Percentiles rank a stretch among this genome's conserved stretches.
Evolutionary conservation across 352 stramenopile species (phyloP).

Genomic region (Pythium coloratum): DNA sequence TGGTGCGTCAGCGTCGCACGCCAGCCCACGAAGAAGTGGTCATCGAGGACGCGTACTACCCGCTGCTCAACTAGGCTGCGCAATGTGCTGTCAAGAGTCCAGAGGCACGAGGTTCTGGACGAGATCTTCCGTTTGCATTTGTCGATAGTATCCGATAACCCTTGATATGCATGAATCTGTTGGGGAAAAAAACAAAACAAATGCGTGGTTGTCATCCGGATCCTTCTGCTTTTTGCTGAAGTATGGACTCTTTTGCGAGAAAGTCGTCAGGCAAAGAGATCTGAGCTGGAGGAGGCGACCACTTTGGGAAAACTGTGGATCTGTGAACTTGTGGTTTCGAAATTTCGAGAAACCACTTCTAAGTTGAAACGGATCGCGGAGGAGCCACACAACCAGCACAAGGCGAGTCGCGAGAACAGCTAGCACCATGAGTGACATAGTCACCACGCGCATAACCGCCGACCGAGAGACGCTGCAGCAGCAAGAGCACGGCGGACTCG

Average conservation of each 20-base stretch:
- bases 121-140: too few relatives aligned
- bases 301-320: too few relatives aligned
- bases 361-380: not conserved
- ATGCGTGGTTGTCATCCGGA: too few relatives aligned
- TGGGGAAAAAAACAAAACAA: too few relatives aligned
- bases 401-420: not conserved
- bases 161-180: too few relatives aligned
- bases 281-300: too few relatives aligned
- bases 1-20: constrained; percentile 40
- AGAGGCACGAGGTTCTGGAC: too few relatives aligned
- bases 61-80: constrained; percentile 45
- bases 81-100: not conserved
- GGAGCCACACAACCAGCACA: not conserved
- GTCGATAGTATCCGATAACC: too few relatives aligned
- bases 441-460: constrained; percentile 25
- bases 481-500: constrained; percentile 44
- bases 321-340: not conserved
- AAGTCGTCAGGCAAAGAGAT: too few relatives aligned
- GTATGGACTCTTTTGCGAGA: too few relatives aligned
- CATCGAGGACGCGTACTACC: constrained; percentile 61
- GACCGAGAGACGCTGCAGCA: constrained; percentile 17
- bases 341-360: not conserved
- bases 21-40: constrained; percentile 18
- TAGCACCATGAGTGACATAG: constrained; percentile 29
- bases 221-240: too few relatives aligned